These are phyloP conservation scores for Solioccasus polychromus DNA, from an alignment of 768 basidiomycete genomes.

Conservation along the genomic window DNA sequence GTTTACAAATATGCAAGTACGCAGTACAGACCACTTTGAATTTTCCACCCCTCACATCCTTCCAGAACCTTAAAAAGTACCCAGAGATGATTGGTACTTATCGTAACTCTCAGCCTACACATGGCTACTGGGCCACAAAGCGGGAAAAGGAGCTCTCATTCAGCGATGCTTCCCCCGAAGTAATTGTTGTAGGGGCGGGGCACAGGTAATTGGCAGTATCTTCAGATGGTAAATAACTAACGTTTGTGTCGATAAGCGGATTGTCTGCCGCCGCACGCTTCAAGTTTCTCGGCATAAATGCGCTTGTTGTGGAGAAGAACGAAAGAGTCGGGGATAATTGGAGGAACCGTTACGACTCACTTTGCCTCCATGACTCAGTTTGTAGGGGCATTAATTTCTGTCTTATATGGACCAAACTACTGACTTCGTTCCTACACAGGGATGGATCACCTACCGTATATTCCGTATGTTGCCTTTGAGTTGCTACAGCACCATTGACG, in stretches of 20 bases:
- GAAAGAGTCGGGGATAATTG: conserved; percentile 52
- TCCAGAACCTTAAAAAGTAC: conserved; percentile 17
- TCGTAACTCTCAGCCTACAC: background rate
- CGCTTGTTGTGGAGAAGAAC: conserved; percentile 53
- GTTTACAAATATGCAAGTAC: conserved; percentile 53
- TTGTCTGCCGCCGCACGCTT: conserved; percentile 50
- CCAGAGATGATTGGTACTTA: conserved; percentile 38
- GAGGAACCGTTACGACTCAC: conserved; percentile 53
- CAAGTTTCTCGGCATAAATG: conserved; percentile 51
- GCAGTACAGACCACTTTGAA: background rate
- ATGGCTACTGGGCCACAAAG: conserved; percentile 1
- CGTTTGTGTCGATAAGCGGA: background rate
- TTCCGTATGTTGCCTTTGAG: conserved; percentile 35
- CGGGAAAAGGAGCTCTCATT: conserved; percentile 1
- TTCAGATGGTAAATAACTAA: conserved; percentile 33
- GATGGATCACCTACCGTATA: conserved; percentile 35
- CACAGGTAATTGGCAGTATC: conserved; percentile 47
- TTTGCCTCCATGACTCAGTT: conserved; percentile 52
- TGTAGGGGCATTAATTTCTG: conserved; percentile 18
- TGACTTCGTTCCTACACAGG: background rate
- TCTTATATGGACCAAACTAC: background rate
- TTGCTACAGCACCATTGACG: background rate
- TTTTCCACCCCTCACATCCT: background rate
- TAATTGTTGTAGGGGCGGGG: conserved; percentile 59
- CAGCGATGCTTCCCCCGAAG: conserved; percentile 20